Evolutionary conservation across 2,329 filamentous ascomycete species (phyloP), one percentile per base, ranked within the genome.

Genomic region (Epichloe bromicola): DNA sequence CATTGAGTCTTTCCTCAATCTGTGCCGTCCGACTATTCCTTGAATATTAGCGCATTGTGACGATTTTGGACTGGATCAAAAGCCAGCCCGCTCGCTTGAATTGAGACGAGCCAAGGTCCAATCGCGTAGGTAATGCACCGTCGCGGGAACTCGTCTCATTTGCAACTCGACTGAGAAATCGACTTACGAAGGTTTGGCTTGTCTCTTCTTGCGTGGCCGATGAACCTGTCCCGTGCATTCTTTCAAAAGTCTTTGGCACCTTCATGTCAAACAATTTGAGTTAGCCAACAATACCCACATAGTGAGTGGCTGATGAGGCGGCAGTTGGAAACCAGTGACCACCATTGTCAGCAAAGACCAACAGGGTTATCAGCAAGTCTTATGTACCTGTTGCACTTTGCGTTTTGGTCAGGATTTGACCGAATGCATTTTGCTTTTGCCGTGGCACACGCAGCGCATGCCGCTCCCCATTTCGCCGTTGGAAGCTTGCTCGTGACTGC

Each of bases 391-490:
- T 75, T 73, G 52, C 73, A 76, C 55, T 73, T 75, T 17, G 69
- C 57, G 1, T 65, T 65, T 0, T 60, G 55, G 2, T 56, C 53
- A 4, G 61, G 56, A 51, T 67, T 68, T 6, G 70, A 67, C 8
- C 72, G 68, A 43, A 75, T 67, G 53, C 74, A 76, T 54, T 75
- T 75, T 7, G 73, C 72, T 56, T 76, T 76, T 34, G 74, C 71
- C 12, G 67, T 63, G 6, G 74, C 71, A 55, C 74, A 76, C 1
- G 71, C 63, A 5, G 70, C 64, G 47, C 73, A 76, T 1, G 73
- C 73, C 4, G 71, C 71, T 15, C 73, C 73, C 73, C 73, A 76
- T 72, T 67, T 69, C 33, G 67, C 67, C 52, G 65, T 65, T 15
- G 66, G 59, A 33, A 64, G 59, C 57, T 66, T 66, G 20, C 57